Base-by-base conservation (phyloP, 805 yeast species). In the Hanseniaspora mollemarum region DNA sequence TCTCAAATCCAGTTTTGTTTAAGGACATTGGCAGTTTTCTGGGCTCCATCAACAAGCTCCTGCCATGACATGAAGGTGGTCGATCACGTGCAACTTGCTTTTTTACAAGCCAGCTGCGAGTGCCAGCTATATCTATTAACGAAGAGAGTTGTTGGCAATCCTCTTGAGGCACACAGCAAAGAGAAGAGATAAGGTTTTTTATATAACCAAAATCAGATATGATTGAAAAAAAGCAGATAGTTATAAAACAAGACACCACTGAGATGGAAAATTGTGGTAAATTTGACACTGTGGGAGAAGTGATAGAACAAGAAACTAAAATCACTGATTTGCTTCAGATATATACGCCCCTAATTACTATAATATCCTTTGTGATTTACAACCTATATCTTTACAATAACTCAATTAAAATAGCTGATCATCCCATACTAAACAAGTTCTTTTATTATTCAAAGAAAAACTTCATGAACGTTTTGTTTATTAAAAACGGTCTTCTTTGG, bases 401-500 rank as follows among this genome's bases (percentile, higher is more conserved):
- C 15, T 24, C 41, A 28, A 28, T 40, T 15, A 28, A 32, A 13
- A 9, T 48, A n/a, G 13, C 28, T 6, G 51, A 48, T 1, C 36
- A 28, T 22, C 18, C 28, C 18, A 8, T 33, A 1, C 33, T 48
- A 2, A 48, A 22, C n/a, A 9, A 12, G 1, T 38, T 48, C 3
- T 48, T 48, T 19, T 25, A 40, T 25, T 48, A 33, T 16, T 48
- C 51, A 9, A 48, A 51, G 29, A 51, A 21, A 15, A 51, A 51
- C 16, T 13, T 51, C 72, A 60, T 88, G 54, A 90, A 90, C 64
- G 73, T 72, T 19, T 43, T 74, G 6, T 85, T 92, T 62, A 96
- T 90, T 35, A 92, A 90, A 59, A 73, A 72, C 24, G 97, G 96
- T 1, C 92, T 97, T 97, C 71, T 77, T 15, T 92, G 96, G 97